Percentiles rank a stretch among this genome's conserved stretches.
These are phyloP conservation scores for Candida golubevii DNA, from an alignment of 805 yeast genomes.

Conservation along the genomic window DNA sequence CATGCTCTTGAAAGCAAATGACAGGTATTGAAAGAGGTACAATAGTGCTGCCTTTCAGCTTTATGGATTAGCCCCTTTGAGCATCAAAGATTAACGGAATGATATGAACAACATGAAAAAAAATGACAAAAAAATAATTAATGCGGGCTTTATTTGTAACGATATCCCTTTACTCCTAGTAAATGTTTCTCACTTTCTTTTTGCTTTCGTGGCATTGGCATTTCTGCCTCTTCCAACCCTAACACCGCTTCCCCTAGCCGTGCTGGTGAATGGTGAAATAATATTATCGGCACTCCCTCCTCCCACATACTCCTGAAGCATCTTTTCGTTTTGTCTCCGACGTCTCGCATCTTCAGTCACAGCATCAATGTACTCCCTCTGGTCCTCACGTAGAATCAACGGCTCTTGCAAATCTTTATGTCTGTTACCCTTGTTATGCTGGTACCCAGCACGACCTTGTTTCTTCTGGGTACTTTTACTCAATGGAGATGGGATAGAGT, in stretches of 20 bases:
- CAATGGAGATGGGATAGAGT: slow-evolving; percentile 81
- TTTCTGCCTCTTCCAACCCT: slow-evolving; percentile 81
- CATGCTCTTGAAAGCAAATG: too few species aligned
- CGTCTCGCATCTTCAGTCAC: slow-evolving; percentile 86
- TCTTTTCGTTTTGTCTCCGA: slow-evolving; percentile 78
- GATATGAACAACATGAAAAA: too few species aligned
- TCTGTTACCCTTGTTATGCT: slow-evolving; percentile 62
- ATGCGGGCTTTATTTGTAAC: too few species aligned
- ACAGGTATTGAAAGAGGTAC: too few species aligned
- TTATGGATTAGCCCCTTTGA: too few species aligned
- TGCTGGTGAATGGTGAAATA: slow-evolving; percentile 71
- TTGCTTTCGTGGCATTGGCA: slow-evolving; percentile 58
- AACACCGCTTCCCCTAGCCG: slow-evolving; percentile 53
- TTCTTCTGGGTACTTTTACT: slow-evolving; percentile 68
- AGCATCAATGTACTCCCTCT: slow-evolving; percentile 87
- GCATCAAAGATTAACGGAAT: too few species aligned
- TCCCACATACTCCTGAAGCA: slow-evolving; percentile 84
- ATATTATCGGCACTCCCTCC: slow-evolving; percentile 89
- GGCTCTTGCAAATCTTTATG: slow-evolving; percentile 47
- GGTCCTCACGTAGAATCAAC: slow-evolving; percentile 78
- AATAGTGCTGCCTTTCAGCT: too few species aligned
- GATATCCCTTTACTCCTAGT: too few species aligned
- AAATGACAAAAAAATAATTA: too few species aligned
- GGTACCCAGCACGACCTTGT: slow-evolving; percentile 76
- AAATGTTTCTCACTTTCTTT: slow-evolving; percentile 7